Conservation (phyloP, 2,329 filamentous ascomycete species). For the Dendrostoma leiphaemia region DNA sequence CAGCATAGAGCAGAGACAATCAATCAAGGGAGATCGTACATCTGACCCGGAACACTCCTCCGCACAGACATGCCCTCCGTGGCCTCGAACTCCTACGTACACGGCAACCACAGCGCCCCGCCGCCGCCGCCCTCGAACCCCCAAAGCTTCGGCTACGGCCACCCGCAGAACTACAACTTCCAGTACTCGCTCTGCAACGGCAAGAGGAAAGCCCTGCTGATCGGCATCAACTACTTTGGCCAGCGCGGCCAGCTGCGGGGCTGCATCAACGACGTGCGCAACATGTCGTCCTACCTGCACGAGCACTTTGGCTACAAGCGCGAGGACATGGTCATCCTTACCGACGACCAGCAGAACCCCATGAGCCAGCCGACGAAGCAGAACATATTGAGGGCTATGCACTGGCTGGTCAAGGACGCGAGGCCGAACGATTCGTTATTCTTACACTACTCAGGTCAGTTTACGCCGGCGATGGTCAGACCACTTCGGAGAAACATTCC, state of each 20-base stretch:
- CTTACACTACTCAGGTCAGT: constrained; percentile 90
- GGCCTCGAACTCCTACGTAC: constrained; percentile 50
- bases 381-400: constrained; percentile 94
- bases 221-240: constrained; percentile 96
- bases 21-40: too few species aligned
- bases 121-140: constrained; percentile 64
- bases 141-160: constrained; percentile 76
- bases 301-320: constrained; percentile 88
- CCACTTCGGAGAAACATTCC: neutral
- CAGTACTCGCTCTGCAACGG: constrained; percentile 92
- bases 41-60: constrained; percentile 2
- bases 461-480: neutral
- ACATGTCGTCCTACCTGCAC: constrained; percentile 90
- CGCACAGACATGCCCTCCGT: constrained; percentile 22
- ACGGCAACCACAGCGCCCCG: constrained; percentile 58
- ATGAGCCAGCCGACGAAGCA: constrained; percentile 97
- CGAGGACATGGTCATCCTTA: constrained; percentile 96
- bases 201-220: constrained; percentile 81
- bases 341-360: constrained; percentile 93
- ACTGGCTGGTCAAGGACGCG: constrained; percentile 95
- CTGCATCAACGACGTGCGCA: constrained; percentile 96
- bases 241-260: constrained; percentile 87
- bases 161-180: constrained; percentile 77
- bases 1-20: too few species aligned
- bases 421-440: constrained; percentile 91